Evolutionary conservation across 2,329 filamentous ascomycete species (phyloP).

Genomic region (Aspergillus cejpii): DNA sequence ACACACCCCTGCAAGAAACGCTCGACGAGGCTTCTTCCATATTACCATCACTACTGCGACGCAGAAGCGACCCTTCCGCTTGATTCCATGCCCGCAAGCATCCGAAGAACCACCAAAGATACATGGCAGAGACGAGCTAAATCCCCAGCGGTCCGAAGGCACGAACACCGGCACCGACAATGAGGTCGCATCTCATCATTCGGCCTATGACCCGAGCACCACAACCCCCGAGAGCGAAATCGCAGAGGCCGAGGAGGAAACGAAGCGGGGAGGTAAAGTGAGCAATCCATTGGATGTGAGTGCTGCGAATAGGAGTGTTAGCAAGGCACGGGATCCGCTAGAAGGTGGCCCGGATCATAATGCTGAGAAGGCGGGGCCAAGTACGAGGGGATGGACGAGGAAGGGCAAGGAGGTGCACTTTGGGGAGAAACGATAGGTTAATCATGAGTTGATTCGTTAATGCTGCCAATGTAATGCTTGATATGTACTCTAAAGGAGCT

Average conservation of each 20-base stretch:
- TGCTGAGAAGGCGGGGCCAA: conserved; percentile 33
- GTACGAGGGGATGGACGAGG: conserved; percentile 31
- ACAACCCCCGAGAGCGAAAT: conserved; percentile 59
- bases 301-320: conserved; percentile 55
- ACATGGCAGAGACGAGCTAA: conserved; percentile 54
- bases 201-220: conserved; percentile 62
- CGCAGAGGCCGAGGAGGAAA: conserved; percentile 32
- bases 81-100: not conserved
- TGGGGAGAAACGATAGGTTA: conserved; percentile 3
- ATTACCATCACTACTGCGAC: not conserved
- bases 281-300: conserved; percentile 53
- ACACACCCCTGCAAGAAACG: conserved; percentile 8
- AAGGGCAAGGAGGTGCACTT: conserved; percentile 27
- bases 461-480: not conserved
- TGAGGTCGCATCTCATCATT: conserved; percentile 51
- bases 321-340: conserved; percentile 41
- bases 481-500: not conserved
- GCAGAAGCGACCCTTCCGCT: not conserved
- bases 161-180: conserved; percentile 61
- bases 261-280: conserved; percentile 34
- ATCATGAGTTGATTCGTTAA: too few relatives aligned
- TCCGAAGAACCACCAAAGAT: conserved; percentile 4
- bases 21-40: conserved; percentile 2
- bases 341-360: conserved; percentile 42
- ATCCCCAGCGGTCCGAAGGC: conserved; percentile 60